Percentiles rank a stretch among this genome's conserved stretches.
These are phyloP conservation scores for Ceratobasidium sp. DNA, from an alignment of 1,284 basidiomycete genomes.

Conservation along the genomic window DNA sequence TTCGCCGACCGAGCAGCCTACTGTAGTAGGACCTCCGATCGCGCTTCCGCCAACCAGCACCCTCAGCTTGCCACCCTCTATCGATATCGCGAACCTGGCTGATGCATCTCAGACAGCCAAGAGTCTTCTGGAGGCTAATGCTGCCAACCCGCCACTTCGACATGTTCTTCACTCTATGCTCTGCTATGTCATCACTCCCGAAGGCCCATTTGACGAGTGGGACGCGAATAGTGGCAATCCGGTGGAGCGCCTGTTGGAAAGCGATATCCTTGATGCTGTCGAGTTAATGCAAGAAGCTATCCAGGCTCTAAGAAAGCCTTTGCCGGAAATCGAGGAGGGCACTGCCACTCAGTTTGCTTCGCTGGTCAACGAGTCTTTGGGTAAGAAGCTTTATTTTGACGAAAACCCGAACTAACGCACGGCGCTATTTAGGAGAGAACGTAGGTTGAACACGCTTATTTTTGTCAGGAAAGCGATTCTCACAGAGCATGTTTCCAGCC, in stretches of 20 bases:
- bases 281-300: slow-evolving; percentile 37
- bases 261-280: slow-evolving; percentile 23
- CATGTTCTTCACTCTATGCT: slow-evolving; percentile 31
- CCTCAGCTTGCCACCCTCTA: slow-evolving; percentile 14
- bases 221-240: slow-evolving; percentile 30
- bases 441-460: neutral
- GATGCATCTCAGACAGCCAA: slow-evolving; percentile 29
- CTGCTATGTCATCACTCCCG: slow-evolving; percentile 37
- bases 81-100: slow-evolving; percentile 19
- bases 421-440: slow-evolving; percentile 17
- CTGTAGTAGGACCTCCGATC: neutral
- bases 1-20: slow-evolving; percentile 36
- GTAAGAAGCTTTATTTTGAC: neutral
- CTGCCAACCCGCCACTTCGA: slow-evolving; percentile 60
- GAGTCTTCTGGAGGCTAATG: slow-evolving; percentile 64
- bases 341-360: slow-evolving; percentile 27
- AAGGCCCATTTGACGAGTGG: slow-evolving; percentile 38
- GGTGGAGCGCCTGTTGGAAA: slow-evolving; percentile 18
- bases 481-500: neutral
- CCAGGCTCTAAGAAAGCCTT: slow-evolving; percentile 24
- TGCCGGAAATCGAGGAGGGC: slow-evolving; percentile 28
- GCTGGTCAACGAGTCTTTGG: slow-evolving; percentile 32
- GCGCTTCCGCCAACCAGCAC: neutral
- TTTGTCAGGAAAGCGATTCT: neutral
- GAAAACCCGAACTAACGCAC: too few relatives aligned